A percentile compares a stretch with the other conserved stretches of the same genome.
These are phyloP conservation scores for Metroxylon sagu DNA, from an alignment of 176 grass and related monocot genomes.

Conservation along the genomic window DNA sequence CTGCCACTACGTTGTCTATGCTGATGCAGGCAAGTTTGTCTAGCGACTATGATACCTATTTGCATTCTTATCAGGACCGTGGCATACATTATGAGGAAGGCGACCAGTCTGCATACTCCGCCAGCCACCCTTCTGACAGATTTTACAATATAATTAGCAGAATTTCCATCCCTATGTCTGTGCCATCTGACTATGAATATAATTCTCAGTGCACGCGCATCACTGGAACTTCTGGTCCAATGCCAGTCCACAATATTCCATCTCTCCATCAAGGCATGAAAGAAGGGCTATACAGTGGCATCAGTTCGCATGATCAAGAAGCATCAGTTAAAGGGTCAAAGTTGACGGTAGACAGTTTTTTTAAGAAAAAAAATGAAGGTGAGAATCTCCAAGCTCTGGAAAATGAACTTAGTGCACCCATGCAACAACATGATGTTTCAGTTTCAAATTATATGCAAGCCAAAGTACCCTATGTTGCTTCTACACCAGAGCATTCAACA, in stretches of 20 bases:
- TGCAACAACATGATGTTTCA: slow-evolving; percentile 26
- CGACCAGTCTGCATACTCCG: slow-evolving; percentile 23
- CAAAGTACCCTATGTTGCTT: slow-evolving; percentile 17
- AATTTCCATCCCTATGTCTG: slow-evolving; percentile 49
- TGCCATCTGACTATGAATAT: slow-evolving; percentile 51
- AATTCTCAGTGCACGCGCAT: slow-evolving; percentile 38
- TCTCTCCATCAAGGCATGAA: slow-evolving; percentile 28
- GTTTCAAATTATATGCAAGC: slow-evolving; percentile 34
- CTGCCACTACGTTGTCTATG: slow-evolving; percentile 23
- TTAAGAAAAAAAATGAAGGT: slow-evolving; percentile 28
- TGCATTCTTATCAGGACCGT: slow-evolving; percentile 30
- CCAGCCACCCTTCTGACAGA: slow-evolving; percentile 28
- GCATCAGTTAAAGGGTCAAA: slow-evolving; percentile 10
- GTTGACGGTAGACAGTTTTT: slow-evolving; percentile 4
- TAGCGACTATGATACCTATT: slow-evolving; percentile 36
- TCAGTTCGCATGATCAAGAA: neutral
- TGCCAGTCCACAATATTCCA: slow-evolving; percentile 33
- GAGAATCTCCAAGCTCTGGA: slow-evolving; percentile 45
- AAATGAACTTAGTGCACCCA: slow-evolving; percentile 15
- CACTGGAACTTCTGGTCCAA: slow-evolving; percentile 32
- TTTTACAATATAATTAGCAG: slow-evolving; percentile 29
- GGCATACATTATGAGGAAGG: slow-evolving; percentile 34
- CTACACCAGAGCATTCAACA: slow-evolving; percentile 40
- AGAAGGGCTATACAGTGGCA: slow-evolving; percentile 4
- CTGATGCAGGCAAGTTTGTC: slow-evolving; percentile 19